phyloP scores from a whole-genome alignment of 441 rosid species.

The Corymbia citriodora region DNA sequence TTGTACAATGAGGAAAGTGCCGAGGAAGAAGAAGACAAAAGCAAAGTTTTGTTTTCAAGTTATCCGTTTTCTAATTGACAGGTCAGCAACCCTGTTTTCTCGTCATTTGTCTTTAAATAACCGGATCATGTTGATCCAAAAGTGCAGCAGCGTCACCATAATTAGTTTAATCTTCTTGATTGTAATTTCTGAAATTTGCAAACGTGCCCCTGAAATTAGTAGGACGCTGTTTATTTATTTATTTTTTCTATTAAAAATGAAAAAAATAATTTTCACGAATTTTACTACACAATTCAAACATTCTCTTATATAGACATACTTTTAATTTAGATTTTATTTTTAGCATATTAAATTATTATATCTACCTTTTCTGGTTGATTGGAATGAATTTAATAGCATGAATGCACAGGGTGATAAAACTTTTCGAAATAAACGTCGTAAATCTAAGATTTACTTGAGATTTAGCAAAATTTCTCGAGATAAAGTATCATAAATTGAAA shows the following conservation, averaged over 20 bases:
- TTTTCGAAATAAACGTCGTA: rapidly evolving
- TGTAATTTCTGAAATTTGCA: not conserved
- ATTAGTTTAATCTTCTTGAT: not conserved
- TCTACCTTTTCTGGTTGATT: not conserved
- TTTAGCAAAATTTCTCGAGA: not conserved
- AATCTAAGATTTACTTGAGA: rapidly evolving
- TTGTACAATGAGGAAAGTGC: not conserved
- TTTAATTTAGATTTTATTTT: not conserved
- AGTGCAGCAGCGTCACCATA: not conserved
- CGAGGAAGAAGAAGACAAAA: not conserved
- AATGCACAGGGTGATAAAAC: not conserved
- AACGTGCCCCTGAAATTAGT: not conserved
- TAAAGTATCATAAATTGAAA: not conserved
- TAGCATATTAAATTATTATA: rapidly evolving
- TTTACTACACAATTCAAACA: no score
- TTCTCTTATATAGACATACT: no score
- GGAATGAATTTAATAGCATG: not conserved
- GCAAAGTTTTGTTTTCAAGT: not conserved
- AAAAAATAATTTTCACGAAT: not conserved
- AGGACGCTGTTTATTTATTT: not conserved
- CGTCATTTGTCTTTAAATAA: not conserved
- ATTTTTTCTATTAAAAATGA: not conserved
- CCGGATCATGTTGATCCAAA: not conserved
- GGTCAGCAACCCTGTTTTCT: not conserved
- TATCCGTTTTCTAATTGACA: not conserved